These are phyloP conservation scores for Saccharomycopsis fibuligera DNA, from an alignment of 805 yeast species.

Conservation along the genomic window DNA sequence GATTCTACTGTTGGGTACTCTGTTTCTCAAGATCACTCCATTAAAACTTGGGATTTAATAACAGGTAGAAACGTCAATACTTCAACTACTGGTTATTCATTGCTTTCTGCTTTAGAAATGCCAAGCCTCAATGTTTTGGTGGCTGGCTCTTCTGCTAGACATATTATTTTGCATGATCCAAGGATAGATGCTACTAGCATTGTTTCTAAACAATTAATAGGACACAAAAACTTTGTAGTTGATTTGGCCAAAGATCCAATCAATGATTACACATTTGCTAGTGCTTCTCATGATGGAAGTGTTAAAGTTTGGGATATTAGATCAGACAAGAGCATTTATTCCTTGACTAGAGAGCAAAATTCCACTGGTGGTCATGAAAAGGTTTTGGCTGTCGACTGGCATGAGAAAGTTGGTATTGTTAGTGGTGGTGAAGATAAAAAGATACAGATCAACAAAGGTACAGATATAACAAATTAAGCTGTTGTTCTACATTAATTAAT, in stretches of 20 bases:
- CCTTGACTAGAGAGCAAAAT: conserved; percentile 64
- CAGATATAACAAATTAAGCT: conserved; percentile 3
- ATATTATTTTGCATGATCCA: conserved; percentile 90
- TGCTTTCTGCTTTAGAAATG: conserved; percentile 67
- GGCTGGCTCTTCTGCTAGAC: conserved; percentile 97
- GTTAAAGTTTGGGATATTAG: conserved; percentile 94
- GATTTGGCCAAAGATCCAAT: conserved; percentile 68
- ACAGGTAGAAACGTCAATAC: conserved; percentile 84
- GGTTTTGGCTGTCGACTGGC: conserved; percentile 88
- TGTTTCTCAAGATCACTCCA: conserved; percentile 91
- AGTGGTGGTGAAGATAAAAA: conserved; percentile 95
- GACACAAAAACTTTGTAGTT: conserved; percentile 89
- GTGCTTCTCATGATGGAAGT: conserved; percentile 96
- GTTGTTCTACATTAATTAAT: too few relatives aligned
- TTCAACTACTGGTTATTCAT: conserved; percentile 76
- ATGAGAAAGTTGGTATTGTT: conserved; percentile 66
- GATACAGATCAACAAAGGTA: conserved; percentile 64
- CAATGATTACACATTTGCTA: conserved; percentile 74
- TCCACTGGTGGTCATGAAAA: conserved; percentile 44
- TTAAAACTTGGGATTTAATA: conserved; percentile 93
- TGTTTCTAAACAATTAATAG: conserved; percentile 66
- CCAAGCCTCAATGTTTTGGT: conserved; percentile 67
- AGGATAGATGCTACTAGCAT: conserved; percentile 53
- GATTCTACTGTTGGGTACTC: conserved; percentile 87
- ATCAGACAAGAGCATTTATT: conserved; percentile 73